Conservation (phyloP, 768 basidiomycete genomes). For the Boletus rubroflammeus region DNA sequence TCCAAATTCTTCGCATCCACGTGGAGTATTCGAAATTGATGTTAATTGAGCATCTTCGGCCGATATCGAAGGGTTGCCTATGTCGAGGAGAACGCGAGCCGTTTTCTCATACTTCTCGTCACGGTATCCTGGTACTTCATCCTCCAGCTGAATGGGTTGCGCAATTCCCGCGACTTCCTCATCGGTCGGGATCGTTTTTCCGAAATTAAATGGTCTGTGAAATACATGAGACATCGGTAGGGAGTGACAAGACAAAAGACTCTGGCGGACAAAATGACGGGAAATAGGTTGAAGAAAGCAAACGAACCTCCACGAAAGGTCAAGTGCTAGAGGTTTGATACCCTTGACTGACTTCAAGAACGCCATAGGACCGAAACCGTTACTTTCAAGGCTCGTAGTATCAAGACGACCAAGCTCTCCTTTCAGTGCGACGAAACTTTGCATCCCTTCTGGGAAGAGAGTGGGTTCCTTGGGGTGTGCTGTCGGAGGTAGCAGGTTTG, state of each 20-base stretch:
- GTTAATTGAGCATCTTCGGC: conserved; percentile 8
- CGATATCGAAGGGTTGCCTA: conserved; percentile 1
- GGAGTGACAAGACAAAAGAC: background rate
- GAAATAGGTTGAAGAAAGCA: background rate
- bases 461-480: conserved; percentile 34
- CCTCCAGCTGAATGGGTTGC: conserved; percentile 9
- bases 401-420: conserved; percentile 5
- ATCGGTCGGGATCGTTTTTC: conserved; percentile 30
- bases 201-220: conserved; percentile 47
- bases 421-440: conserved; percentile 25
- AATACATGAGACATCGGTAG: conserved; percentile 1
- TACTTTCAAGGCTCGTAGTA: background rate
- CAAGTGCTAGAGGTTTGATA: conserved; percentile 51
- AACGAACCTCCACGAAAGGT: conserved; percentile 66
- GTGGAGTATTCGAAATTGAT: conserved; percentile 7
- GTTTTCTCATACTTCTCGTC: conserved; percentile 12
- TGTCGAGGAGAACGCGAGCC: conserved; percentile 12
- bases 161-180: conserved; percentile 28
- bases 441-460: conserved; percentile 33
- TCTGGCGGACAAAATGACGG: background rate
- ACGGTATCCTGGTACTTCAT: conserved; percentile 12
- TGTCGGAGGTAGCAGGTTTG: conserved; percentile 52
- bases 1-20: conserved; percentile 25
- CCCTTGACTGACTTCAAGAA: conserved; percentile 57
- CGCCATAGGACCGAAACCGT: background rate